Conservation (phyloP, 169 alveolate species). For the Theileria sp. region DNA sequence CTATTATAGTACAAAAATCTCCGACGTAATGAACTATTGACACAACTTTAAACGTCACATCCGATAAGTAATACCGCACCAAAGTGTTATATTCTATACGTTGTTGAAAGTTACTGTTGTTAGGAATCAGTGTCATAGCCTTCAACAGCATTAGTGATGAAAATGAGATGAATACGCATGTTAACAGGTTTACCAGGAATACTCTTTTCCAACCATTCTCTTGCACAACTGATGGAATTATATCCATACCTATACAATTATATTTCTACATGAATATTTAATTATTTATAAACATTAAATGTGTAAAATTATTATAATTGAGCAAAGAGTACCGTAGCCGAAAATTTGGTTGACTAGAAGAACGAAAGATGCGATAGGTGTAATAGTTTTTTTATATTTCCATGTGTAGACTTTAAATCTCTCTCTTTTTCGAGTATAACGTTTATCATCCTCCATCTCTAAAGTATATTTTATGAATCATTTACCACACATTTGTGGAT, state of each 20-base stretch:
- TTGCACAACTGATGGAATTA: slow-evolving; percentile 67
- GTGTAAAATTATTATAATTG: neutral
- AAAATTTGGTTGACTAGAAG: slow-evolving; percentile 72
- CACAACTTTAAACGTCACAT: slow-evolving; percentile 64
- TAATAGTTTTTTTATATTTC: slow-evolving; percentile 75
- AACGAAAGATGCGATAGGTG: slow-evolving; percentile 75
- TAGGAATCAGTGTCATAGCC: slow-evolving; percentile 77
- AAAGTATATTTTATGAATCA: neutral
- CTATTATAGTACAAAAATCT: slow-evolving; percentile 62
- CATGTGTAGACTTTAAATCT: slow-evolving; percentile 78
- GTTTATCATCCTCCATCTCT: slow-evolving; percentile 8
- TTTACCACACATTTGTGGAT: neutral
- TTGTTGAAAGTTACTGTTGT: slow-evolving; percentile 73
- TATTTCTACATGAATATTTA: slow-evolving; percentile 5
- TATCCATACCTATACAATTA: slow-evolving; percentile 66
- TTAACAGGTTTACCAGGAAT: slow-evolving; percentile 61
- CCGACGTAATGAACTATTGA: slow-evolving; percentile 71
- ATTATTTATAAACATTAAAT: neutral
- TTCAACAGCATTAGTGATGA: slow-evolving; percentile 75
- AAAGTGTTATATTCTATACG: slow-evolving; percentile 76
- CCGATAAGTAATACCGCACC: slow-evolving; percentile 73
- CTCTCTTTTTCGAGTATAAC: slow-evolving; percentile 56
- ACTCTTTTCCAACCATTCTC: slow-evolving; percentile 75
- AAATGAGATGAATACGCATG: slow-evolving; percentile 65
- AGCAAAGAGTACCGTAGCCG: slow-evolving; percentile 64